Evolutionary conservation across 2,329 filamentous ascomycete genomes (phyloP), one percentile per base, ranked within the genome.

Genomic region (Aphanocladium album): DNA sequence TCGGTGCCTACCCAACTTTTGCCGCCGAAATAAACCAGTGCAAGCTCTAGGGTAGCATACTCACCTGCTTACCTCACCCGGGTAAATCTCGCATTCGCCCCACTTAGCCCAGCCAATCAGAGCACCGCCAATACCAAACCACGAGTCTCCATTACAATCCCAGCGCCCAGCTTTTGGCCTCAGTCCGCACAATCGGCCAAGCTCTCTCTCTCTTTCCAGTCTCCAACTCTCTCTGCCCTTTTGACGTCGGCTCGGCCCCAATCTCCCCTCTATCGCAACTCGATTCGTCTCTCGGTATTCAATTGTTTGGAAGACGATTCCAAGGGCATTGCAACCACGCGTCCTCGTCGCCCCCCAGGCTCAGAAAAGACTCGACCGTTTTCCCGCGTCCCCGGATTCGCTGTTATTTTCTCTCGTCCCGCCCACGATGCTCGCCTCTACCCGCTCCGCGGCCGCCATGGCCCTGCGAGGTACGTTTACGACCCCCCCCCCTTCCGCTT

Each of bases 401-500:
- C 16, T 39, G 45, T 19, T 37, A 37, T 62, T 56, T 50, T 53
- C 53, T 17, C 57, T 60, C 57, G 43, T 30, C n/a, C 53, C n/a
- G n/a, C 39, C 41, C 69, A 71, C 68, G 64, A 83, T 83, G 80
- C 72, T 81, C 65, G 73, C 74, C 62, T 77, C 79, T 62, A 72
- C 78, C 71, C 79, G 80, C 74, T 79, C 78, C 67, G 77, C 78
- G 70, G 79, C 77, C 74, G 76, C 79, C 67, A 76, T 81, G 76
- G 78, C 79, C 68, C 73, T 83, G 66, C 77, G 80, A 79, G 78
- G 80, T 82, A 68, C 67, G 78, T 59, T 30, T 19, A 23, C 21
- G 23, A 16, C 6, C 4, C 27, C 16, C 17, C n/a, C 7, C 16
- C 5, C 35, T 33, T 41, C 25, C 5, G 30, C 11, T 45, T 33